Base-by-base conservation (phyloP, 2,329 filamentous ascomycete species). In the Cladophialophora chaetospira region DNA sequence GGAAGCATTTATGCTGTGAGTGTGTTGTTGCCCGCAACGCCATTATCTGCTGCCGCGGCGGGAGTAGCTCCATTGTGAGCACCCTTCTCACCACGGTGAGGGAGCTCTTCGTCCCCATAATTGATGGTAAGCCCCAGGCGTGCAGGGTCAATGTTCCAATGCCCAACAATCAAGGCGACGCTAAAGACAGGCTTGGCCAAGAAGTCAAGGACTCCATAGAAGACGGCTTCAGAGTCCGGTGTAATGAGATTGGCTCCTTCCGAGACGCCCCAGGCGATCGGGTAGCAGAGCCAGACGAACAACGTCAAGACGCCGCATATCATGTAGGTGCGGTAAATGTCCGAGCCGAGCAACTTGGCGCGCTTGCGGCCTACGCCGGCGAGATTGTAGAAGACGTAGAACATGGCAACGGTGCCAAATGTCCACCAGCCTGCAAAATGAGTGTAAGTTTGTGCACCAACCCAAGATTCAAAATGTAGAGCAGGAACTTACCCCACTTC, bases 211-310 rank as follows among this genome's bases (percentile, higher is more conserved):
- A 63, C 47, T 13, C 58, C 61, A 44, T 64, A 64, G 45, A 60
- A 62, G 13, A 62, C 51, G 23, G 35, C 42, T 33, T 63, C 62
- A 28, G 47, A 52, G 66, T 88, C 86, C 0, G 84, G 82, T 2
- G 84, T 71, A 50, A 88, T 86, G 61, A 86, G 71, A 63, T 88
- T 88, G 8, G 83, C 85, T 25, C 84, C 85, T 69, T 87, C 85
- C 36, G 72, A 77, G 1, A 87, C 65, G 51, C 82, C 85, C 83
- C 85, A 88, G 15, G 79, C 78, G 58, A 86, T 79, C 0, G 85
- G 85, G 69, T 88, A 88, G 13, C 53, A 35, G 9, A 63, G n/a
- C 35, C 86, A 67, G 63, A 83, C 80, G 84, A 84, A 87, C 28
- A 87, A 71, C 13, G 83, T 85, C 59, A 82, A 73, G 0, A 76